These are phyloP conservation scores for Barnettozyma vustinii DNA, from an alignment of 805 yeast species.

Conservation along the genomic window DNA sequence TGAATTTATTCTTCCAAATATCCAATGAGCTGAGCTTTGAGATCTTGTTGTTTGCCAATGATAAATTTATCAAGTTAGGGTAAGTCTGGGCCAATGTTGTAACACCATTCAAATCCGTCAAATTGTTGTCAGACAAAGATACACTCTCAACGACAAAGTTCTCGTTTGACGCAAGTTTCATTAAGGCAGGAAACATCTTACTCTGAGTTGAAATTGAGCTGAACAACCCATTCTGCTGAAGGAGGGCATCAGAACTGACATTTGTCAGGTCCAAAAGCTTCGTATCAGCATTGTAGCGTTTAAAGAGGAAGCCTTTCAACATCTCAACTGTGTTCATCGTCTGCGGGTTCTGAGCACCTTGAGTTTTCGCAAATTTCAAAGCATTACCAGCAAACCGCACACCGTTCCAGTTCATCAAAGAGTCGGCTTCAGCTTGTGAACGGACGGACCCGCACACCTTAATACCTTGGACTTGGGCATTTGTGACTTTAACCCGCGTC, in stretches of 20 bases:
- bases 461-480: slow-evolving; percentile 51
- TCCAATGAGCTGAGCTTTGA: slow-evolving; percentile 56
- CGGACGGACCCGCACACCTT: slow-evolving; percentile 56
- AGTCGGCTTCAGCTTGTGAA: slow-evolving; percentile 48
- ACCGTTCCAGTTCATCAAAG: slow-evolving; percentile 61
- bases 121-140: slow-evolving; percentile 59
- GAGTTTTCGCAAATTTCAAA: slow-evolving; percentile 39
- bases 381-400: slow-evolving; percentile 73
- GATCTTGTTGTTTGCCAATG: slow-evolving; percentile 73
- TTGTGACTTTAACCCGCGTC: slow-evolving; percentile 47
- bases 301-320: slow-evolving; percentile 51
- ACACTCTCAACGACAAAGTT: slow-evolving; percentile 55
- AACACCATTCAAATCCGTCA: slow-evolving; percentile 56
- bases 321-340: slow-evolving; percentile 52
- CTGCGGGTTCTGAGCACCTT: slow-evolving; percentile 26
- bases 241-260: slow-evolving; percentile 57
- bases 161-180: slow-evolving; percentile 69
- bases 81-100: slow-evolving; percentile 64
- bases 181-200: slow-evolving; percentile 84
- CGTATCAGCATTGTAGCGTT: slow-evolving; percentile 60
- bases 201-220: slow-evolving; percentile 55
- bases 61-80: slow-evolving; percentile 73
- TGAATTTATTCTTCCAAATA: slow-evolving; percentile 72
- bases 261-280: slow-evolving; percentile 66
- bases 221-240: slow-evolving; percentile 60